Percentiles rank a stretch among this genome's conserved stretches.
These are phyloP conservation scores for Neobulgaria alba DNA, from an alignment of 2,329 filamentous ascomycete genomes.

Conservation along the genomic window DNA sequence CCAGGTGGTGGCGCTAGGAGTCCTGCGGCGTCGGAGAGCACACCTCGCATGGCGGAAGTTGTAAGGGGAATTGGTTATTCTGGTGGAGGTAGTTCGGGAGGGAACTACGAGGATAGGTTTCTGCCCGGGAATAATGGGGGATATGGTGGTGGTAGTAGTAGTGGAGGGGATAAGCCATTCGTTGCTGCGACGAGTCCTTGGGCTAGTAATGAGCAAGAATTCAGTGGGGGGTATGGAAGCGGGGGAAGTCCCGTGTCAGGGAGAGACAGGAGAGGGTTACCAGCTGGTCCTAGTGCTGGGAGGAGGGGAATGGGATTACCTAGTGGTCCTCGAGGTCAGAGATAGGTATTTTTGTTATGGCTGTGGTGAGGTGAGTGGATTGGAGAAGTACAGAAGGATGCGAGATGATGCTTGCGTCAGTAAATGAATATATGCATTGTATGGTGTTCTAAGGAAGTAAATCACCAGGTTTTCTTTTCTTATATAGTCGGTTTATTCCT, in stretches of 20 bases:
- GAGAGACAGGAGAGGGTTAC: conserved; percentile 34
- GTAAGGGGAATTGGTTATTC: conserved; percentile 12
- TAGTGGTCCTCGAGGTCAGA: conserved; percentile 20
- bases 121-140: conserved; percentile 13
- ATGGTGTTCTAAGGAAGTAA: too few relatives aligned
- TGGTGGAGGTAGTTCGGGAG: conserved; percentile 7
- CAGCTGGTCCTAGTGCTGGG: conserved; percentile 33
- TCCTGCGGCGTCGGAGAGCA: conserved; percentile 26
- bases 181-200: conserved; percentile 41
- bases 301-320: conserved; percentile 19
- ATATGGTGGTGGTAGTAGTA: conserved; percentile 20
- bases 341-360: conserved; percentile 12
- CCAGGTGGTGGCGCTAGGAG: conserved; percentile 52
- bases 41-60: conserved; percentile 5
- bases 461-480: too few relatives aligned
- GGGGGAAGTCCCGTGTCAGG: conserved; percentile 29
- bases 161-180: conserved; percentile 33
- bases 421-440: too few relatives aligned
- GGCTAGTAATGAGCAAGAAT: conserved; percentile 35
- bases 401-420: too few relatives aligned
- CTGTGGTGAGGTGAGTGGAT: too few relatives aligned
- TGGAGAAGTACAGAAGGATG: too few relatives aligned
- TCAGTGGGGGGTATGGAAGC: conserved; percentile 31
- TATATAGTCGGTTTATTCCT: too few relatives aligned
- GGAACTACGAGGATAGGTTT: conserved; percentile 13